phyloP scores from a whole-genome alignment of 176 grass and related monocot species.

The Saccharum officinarum region DNA sequence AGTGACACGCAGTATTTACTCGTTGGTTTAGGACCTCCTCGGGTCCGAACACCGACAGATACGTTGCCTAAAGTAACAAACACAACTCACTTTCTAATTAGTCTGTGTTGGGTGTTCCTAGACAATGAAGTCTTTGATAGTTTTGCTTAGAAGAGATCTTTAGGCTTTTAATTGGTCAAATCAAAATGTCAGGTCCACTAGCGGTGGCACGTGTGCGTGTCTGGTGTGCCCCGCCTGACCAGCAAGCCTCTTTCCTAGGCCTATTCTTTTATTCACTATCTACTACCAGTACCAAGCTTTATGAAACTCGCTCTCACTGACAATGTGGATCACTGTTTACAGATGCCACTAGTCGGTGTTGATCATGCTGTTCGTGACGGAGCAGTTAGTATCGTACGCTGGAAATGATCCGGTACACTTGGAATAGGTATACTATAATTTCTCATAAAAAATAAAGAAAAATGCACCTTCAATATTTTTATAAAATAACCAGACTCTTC shows the following conservation, averaged over 20 bases:
- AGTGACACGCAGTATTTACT: too few species aligned
- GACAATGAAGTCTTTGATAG: background rate
- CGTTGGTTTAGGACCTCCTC: too few species aligned
- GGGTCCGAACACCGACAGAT: too few species aligned
- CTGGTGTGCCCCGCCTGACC: conserved; percentile 1
- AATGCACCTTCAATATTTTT: background rate
- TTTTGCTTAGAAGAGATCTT: conserved; percentile 32
- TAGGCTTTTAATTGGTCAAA: conserved; percentile 34
- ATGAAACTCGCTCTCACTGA: background rate
- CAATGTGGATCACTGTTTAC: background rate
- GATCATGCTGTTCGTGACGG: background rate
- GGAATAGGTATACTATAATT: background rate
- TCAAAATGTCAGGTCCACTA: conserved; percentile 19
- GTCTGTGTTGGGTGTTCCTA: background rate
- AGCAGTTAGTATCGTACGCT: background rate
- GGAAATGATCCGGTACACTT: background rate
- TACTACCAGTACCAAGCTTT: background rate
- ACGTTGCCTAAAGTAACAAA: background rate
- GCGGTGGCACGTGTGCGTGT: conserved; percentile 49
- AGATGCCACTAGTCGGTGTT: background rate
- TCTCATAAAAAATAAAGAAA: background rate
- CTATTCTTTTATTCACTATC: background rate
- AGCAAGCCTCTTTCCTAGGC: background rate
- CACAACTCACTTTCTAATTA: conserved; percentile 12
- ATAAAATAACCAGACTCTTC: too few species aligned